phyloP scores from a whole-genome alignment of 805 yeast species.

The Candida gorgasii region DNA sequence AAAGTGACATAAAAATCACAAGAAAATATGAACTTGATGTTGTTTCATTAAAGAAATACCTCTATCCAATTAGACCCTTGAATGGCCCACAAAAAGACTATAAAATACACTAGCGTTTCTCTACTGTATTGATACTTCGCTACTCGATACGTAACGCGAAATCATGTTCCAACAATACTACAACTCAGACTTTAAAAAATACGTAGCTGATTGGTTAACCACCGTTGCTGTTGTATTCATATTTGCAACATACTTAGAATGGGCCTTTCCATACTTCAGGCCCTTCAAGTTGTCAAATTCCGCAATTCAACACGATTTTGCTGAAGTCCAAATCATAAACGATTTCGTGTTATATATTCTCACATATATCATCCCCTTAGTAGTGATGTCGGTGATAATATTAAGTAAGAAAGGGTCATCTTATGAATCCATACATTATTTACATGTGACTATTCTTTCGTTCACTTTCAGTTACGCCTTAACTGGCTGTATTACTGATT shows the following conservation, averaged over 20 bases:
- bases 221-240: conserved; percentile 18
- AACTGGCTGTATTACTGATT: conserved; percentile 36
- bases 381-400: conserved; percentile 19
- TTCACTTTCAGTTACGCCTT: conserved; percentile 28
- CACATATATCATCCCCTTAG: conserved; percentile 27
- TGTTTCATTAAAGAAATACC: too few relatives aligned
- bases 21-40: neutral
- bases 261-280: conserved; percentile 28
- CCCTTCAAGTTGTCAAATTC: conserved; percentile 30
- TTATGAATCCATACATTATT: conserved; percentile 11
- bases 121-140: too few relatives aligned
- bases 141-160: conserved; percentile 2
- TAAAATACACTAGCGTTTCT: too few relatives aligned
- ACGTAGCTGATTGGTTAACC: conserved; percentile 28
- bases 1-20: neutral
- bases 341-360: conserved; percentile 32
- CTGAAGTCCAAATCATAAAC: conserved; percentile 28
- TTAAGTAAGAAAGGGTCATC: conserved; percentile 5
- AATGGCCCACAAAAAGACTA: too few relatives aligned
- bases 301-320: conserved; percentile 31
- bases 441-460: conserved; percentile 33
- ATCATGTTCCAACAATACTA: conserved; percentile 13
- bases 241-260: conserved; percentile 24
- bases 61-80: too few relatives aligned
- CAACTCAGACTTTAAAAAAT: conserved; percentile 15